Evolutionary conservation across 805 yeast species (phyloP).

Genomic region (Yamadazyma kitorensis): DNA sequence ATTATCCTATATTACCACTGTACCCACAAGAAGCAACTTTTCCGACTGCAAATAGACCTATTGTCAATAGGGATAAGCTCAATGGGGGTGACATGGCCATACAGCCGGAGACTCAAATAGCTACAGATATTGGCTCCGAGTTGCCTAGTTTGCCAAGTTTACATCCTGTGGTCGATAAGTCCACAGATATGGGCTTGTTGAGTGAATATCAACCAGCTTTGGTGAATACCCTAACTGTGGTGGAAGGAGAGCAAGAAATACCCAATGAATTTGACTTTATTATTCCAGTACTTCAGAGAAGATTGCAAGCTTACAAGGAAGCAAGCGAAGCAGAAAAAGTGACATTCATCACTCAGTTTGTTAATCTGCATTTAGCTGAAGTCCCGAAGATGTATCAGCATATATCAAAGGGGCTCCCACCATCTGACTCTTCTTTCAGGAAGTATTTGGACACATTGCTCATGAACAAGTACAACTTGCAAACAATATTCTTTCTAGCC

Average conservation of each 20-base stretch:
- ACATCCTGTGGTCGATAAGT: no score
- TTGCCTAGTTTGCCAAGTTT: no score
- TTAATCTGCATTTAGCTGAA: not conserved
- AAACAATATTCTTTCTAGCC: slow-evolving; percentile 3
- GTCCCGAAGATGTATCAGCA: slow-evolving; percentile 1
- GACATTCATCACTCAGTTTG: not conserved
- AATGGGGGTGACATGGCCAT: no score
- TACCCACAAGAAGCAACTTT: no score
- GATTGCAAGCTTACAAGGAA: not conserved
- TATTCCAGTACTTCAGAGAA: not conserved
- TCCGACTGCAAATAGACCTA: no score
- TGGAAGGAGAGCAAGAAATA: not conserved
- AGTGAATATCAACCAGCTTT: no score
- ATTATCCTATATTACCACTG: no score
- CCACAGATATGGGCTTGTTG: no score
- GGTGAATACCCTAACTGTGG: no score
- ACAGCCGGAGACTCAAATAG: no score
- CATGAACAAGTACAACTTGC: slow-evolving; percentile 1
- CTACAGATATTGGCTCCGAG: no score
- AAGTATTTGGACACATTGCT: slow-evolving; percentile 1
- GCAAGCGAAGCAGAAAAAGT: not conserved
- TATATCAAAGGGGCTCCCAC: not conserved
- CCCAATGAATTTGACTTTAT: not conserved
- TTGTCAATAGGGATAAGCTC: no score
- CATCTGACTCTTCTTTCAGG: slow-evolving; percentile 1